These are phyloP conservation scores for Polyplosphaeria fusca DNA, from an alignment of 495 filamentous ascomycete genomes.

Conservation along the genomic window DNA sequence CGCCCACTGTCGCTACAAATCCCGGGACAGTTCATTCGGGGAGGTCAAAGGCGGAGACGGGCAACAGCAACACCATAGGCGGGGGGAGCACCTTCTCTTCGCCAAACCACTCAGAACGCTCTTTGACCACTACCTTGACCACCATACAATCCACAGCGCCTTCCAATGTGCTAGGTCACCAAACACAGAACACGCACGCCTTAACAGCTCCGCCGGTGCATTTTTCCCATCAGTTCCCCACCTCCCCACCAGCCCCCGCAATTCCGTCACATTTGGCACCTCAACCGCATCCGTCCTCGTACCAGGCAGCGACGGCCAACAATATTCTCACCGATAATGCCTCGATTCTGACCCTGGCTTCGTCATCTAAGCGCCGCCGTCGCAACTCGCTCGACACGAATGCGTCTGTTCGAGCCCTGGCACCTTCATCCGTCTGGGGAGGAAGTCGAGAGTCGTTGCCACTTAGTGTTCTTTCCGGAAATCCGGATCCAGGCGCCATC, in stretches of 20 bases:
- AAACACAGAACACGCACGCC: constrained; percentile 40
- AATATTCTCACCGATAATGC: constrained; percentile 91
- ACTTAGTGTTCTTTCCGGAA: constrained; percentile 80
- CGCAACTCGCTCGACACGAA: constrained; percentile 88
- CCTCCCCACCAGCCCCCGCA: constrained; percentile 65
- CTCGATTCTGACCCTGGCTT: constrained; percentile 92
- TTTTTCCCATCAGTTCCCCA: constrained; percentile 89
- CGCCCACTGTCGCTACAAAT: constrained; percentile 78
- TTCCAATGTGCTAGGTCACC: constrained; percentile 53
- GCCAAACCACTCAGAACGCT: constrained; percentile 84
- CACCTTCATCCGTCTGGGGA: constrained; percentile 88
- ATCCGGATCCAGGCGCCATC: constrained; percentile 55
- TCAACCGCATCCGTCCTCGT: constrained; percentile 70
- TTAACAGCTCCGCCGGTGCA: constrained; percentile 49
- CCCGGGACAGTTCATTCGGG: constrained; percentile 71
- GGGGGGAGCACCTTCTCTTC: constrained; percentile 90
- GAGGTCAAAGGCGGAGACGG: constrained; percentile 74
- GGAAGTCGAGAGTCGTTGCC: constrained; percentile 85
- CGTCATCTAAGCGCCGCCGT: constrained; percentile 85
- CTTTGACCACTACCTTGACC: constrained; percentile 89
- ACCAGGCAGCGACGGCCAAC: constrained; percentile 85
- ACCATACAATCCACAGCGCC: constrained; percentile 87
- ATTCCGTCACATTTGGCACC: constrained; percentile 74
- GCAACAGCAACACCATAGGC: constrained; percentile 63
- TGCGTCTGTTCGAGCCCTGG: constrained; percentile 87